A percentile compares a stretch with the other conserved stretches of the same genome.
Conservation (phyloP, 495 filamentous ascomycete species). For the Annulohypoxylon moriforme region DNA sequence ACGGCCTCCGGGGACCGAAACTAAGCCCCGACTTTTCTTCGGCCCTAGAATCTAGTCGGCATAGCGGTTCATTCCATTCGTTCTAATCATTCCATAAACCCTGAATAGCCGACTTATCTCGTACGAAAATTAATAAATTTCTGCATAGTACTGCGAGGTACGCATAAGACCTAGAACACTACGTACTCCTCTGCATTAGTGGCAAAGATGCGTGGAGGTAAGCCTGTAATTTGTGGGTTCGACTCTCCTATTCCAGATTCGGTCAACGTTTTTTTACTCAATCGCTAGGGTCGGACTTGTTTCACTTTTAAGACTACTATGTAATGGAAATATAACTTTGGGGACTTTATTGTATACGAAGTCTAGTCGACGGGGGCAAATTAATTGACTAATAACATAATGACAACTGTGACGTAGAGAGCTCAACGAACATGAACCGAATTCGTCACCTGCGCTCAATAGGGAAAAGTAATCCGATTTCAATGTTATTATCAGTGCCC, state of each 20-base stretch:
- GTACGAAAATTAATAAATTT: not conserved
- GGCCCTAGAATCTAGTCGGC: conserved; percentile 1
- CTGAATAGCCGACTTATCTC: not conserved
- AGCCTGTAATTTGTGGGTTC: not conserved
- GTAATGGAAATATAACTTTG: not conserved
- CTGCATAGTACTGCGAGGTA: not conserved
- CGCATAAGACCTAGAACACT: not conserved
- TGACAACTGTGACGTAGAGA: not conserved
- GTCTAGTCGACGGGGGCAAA: not conserved
- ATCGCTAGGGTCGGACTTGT: not conserved
- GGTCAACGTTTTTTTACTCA: not conserved
- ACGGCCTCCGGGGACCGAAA: conserved; percentile 24
- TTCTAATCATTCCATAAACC: no score
- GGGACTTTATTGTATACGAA: not conserved
- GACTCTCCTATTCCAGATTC: not conserved
- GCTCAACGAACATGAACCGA: not conserved
- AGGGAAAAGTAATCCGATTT: not conserved
- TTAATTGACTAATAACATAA: not conserved
- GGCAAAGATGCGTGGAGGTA: conserved; percentile 2
- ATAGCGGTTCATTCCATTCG: no score
- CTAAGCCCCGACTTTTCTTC: conserved; percentile 31
- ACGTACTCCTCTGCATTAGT: conserved; percentile 5
- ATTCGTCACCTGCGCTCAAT: not conserved
- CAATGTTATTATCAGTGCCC: not conserved
- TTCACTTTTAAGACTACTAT: not conserved